These are phyloP conservation scores for Penicillium herquei DNA, from an alignment of 495 filamentous ascomycete species.

Conservation along the genomic window DNA sequence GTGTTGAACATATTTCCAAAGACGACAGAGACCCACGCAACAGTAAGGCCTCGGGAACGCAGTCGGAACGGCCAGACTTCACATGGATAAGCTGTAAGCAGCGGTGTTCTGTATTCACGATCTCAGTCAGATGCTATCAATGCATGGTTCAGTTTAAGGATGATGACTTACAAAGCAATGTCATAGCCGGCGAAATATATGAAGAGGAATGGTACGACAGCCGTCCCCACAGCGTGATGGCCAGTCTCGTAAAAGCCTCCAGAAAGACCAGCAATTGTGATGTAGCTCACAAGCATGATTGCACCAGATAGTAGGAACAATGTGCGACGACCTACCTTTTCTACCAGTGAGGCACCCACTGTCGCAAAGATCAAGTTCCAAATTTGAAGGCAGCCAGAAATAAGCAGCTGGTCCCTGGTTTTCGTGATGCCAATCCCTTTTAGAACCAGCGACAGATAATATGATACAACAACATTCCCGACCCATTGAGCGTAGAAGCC, in stretches of 20 bases:
- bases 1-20: neutral
- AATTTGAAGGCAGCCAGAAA: constrained; percentile 13
- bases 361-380: constrained; percentile 4
- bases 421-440: constrained; percentile 50
- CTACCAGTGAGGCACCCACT: neutral
- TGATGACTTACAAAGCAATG: too few species aligned
- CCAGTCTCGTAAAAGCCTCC: neutral
- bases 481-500: constrained; percentile 14
- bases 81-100: neutral
- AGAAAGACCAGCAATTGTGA: neutral
- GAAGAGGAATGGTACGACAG: too few species aligned
- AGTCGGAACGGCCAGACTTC: neutral
- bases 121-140: too few species aligned
- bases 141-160: too few species aligned
- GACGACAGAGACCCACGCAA: neutral
- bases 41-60: neutral
- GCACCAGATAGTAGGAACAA: neutral
- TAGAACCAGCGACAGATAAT: constrained; percentile 55
- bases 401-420: constrained; percentile 38
- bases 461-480: constrained; percentile 49
- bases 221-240: neutral
- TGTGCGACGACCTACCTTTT: neutral
- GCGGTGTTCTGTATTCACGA: too few species aligned
- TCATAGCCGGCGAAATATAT: too few species aligned
- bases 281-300: neutral